phyloP scores from a whole-genome alignment of 257 asterid genomes.

The Solanum gracilifrons region DNA sequence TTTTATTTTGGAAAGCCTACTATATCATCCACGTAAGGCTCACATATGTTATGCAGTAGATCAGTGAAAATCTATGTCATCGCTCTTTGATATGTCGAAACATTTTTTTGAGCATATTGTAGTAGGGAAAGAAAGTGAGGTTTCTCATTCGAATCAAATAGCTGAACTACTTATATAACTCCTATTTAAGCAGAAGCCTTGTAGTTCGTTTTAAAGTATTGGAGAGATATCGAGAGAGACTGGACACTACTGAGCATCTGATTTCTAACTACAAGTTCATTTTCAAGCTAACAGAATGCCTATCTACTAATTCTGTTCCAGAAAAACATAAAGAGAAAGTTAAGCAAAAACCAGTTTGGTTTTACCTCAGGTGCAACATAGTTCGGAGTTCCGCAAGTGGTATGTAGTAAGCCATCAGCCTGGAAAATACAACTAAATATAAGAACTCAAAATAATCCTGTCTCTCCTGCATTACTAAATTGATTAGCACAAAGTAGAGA shows the following conservation, averaged over 20 bases:
- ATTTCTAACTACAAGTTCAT: background rate
- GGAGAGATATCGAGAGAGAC: background rate
- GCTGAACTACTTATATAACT: background rate
- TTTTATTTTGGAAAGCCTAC: background rate
- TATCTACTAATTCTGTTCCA: background rate
- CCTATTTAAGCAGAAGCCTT: background rate
- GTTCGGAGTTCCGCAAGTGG: conserved; percentile 95
- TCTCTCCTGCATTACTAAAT: background rate
- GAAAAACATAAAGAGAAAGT: background rate
- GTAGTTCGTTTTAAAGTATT: background rate
- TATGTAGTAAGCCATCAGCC: conserved; percentile 94
- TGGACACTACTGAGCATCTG: background rate
- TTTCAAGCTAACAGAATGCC: background rate
- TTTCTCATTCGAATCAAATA: background rate
- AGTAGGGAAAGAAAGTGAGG: background rate
- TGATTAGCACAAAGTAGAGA: background rate
- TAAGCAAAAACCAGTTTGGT: background rate
- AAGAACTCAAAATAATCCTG: background rate
- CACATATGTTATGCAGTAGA: background rate
- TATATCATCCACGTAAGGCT: background rate
- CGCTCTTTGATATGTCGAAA: background rate
- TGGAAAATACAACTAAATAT: conserved; percentile 10
- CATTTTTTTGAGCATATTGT: background rate
- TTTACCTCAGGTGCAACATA: conserved; percentile 96
- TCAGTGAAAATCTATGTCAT: background rate